Percentiles rank a stretch among this genome's conserved stretches.
phyloP scores from a whole-genome alignment of 1,284 basidiomycete genomes.

The Leccinum solheimii region DNA sequence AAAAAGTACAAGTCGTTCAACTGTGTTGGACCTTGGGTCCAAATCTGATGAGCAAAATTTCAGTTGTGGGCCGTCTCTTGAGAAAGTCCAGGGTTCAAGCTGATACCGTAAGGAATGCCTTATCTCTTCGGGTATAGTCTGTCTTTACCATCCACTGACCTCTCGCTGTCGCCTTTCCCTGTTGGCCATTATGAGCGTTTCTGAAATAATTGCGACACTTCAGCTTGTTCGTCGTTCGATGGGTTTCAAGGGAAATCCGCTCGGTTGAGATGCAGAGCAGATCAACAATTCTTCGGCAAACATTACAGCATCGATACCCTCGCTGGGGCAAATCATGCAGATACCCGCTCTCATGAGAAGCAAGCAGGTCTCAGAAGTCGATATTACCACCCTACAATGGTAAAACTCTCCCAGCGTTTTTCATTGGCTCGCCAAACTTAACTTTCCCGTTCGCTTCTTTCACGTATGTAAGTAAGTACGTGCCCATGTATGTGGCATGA shows the following conservation, averaged over 20 bases:
- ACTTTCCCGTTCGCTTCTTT: constrained; percentile 5
- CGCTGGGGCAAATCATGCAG: neutral
- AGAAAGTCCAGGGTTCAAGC: neutral
- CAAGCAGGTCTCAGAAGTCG: neutral
- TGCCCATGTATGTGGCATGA: neutral
- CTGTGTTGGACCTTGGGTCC: neutral
- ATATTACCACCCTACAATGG: neutral
- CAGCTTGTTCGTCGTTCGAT: neutral
- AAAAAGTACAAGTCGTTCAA: constrained; percentile 1
- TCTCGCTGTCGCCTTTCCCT: neutral
- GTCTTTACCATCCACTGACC: neutral
- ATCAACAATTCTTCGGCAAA: neutral
- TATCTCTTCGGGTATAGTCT: neutral
- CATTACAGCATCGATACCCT: neutral
- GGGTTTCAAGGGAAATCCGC: neutral
- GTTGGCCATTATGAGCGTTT: neutral
- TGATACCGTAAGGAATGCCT: neutral
- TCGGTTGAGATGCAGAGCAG: neutral
- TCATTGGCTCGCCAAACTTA: constrained; percentile 5
- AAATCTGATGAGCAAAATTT: neutral
- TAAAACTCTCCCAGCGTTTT: neutral
- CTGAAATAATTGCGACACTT: neutral
- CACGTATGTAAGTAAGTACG: neutral
- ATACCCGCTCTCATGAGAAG: neutral
- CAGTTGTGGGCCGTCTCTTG: neutral